phyloP scores from a whole-genome alignment of 2,329 filamentous ascomycete genomes.

The Penicillium concentricum region DNA sequence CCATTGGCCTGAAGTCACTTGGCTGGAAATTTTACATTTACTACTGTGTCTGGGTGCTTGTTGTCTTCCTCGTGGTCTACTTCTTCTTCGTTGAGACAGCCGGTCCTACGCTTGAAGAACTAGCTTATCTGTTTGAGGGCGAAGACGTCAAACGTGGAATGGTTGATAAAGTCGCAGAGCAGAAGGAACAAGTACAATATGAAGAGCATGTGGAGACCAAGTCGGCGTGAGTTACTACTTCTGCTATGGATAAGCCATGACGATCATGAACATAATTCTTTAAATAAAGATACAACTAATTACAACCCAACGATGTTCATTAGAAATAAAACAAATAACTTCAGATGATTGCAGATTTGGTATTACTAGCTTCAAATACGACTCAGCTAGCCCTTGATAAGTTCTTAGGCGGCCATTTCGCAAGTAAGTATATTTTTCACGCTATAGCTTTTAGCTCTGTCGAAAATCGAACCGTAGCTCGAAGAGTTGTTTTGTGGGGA shows the following conservation, averaged over 20 bases:
- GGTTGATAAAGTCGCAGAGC: slow-evolving; percentile 6
- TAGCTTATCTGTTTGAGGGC: slow-evolving; percentile 12
- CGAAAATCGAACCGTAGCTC: too few species aligned
- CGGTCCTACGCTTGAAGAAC: slow-evolving; percentile 8
- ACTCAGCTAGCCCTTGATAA: too few species aligned
- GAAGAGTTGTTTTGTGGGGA: too few species aligned
- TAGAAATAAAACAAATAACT: not conserved
- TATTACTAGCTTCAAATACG: too few species aligned
- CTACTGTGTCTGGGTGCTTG: slow-evolving; percentile 23
- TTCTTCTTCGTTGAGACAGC: slow-evolving; percentile 13
- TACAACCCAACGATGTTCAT: not conserved
- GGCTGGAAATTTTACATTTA: slow-evolving; percentile 31
- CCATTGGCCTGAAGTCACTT: slow-evolving; percentile 25
- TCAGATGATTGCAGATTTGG: too few species aligned
- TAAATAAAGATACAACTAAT: not conserved
- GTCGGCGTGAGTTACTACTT: not conserved
- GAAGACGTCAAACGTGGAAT: slow-evolving; percentile 9
- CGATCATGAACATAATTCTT: not conserved
- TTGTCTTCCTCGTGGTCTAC: slow-evolving; percentile 13
- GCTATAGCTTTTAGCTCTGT: too few species aligned
- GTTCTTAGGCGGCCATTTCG: too few species aligned
- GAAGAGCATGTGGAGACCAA: slow-evolving; percentile 12
- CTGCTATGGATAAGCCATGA: not conserved
- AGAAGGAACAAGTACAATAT: slow-evolving; percentile 12
- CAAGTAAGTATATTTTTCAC: too few species aligned